phyloP scores from a whole-genome alignment of 2,329 filamentous ascomycete genomes.

The Colletotrichum chrysophilum region DNA sequence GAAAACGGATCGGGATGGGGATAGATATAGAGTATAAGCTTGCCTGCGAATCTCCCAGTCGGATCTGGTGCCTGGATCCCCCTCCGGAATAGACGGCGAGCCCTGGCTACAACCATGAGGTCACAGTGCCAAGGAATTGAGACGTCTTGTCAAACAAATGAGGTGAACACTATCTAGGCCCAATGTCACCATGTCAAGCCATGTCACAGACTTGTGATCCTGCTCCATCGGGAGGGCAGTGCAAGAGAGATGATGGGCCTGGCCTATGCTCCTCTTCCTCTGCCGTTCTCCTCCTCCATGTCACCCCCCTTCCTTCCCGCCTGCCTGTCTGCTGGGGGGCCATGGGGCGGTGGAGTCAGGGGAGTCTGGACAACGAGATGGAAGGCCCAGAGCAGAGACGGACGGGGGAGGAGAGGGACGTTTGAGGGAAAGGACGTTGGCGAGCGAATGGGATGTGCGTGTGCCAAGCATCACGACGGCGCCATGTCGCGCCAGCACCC shows the following conservation, averaged over 20 bases:
- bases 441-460: background rate
- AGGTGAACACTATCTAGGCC: constrained; percentile 6
- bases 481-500: constrained; percentile 17
- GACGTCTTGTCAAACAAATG: constrained; percentile 17
- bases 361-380: background rate
- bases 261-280: background rate
- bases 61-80: background rate
- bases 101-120: background rate
- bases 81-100: constrained; percentile 1
- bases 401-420: background rate
- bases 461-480: constrained; percentile 14
- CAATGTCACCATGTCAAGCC: constrained; percentile 10
- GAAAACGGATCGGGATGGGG: background rate
- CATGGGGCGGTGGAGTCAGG: background rate
- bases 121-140: constrained; percentile 21
- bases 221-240: constrained; percentile 16
- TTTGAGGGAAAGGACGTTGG: background rate
- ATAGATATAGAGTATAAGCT: constrained; percentile 18
- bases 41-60: background rate
- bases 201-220: constrained; percentile 14
- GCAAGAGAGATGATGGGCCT: background rate
- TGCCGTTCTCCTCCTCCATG: background rate
- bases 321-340: background rate
- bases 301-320: background rate
- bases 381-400: background rate